Evolutionary conservation across 345 rosid genomes (phyloP).

Genomic region (Arabis hirsuta): DNA sequence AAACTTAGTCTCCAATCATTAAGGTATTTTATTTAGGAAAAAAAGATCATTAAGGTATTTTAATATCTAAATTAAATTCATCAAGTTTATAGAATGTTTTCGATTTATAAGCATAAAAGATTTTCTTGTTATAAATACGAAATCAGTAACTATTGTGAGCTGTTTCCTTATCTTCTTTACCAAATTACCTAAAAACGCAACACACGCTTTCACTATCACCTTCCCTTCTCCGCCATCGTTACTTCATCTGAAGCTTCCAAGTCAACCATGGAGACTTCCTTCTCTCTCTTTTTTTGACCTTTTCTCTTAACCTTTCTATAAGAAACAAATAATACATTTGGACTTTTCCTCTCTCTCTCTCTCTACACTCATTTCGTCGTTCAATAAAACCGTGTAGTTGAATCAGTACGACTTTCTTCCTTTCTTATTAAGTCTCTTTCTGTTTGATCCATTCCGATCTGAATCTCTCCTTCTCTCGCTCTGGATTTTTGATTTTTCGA

Average conservation of each 20-base stretch:
- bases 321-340: neutral
- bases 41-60: no score
- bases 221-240: constrained; percentile 30
- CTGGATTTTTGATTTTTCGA: neutral
- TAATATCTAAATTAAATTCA: no score
- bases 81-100: no score
- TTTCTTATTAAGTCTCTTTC: constrained; percentile 1
- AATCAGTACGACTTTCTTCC: constrained; percentile 35
- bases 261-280: constrained; percentile 38
- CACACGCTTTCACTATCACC: constrained; percentile 22
- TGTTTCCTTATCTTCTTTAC: neutral
- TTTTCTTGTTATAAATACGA: neutral
- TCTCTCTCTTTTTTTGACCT: constrained; percentile 31
- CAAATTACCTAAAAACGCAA: neutral
- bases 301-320: constrained; percentile 8
- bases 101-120: no score
- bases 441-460: constrained; percentile 25
- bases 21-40: no score
- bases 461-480: constrained; percentile 8
- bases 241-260: constrained; percentile 37
- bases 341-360: constrained; percentile 24
- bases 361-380: neutral
- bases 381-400: constrained; percentile 32
- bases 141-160: neutral
- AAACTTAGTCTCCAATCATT: no score